phyloP scores from a whole-genome alignment of 106 monocot genomes.

The Amphibolis antarctica region DNA sequence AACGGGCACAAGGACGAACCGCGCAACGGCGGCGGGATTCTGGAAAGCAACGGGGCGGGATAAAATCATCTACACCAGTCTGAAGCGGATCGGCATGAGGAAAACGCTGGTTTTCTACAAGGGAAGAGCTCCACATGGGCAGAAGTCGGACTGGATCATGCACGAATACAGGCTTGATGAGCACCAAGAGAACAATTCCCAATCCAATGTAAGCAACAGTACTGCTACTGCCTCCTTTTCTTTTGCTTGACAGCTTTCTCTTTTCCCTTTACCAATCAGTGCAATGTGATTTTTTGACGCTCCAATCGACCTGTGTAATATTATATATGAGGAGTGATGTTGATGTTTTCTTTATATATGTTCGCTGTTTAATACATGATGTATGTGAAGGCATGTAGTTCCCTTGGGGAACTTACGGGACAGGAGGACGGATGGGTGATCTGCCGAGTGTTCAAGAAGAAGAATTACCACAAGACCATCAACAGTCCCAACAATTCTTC shows the following conservation, averaged over 20 bases:
- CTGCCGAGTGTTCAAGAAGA: conserved; percentile 97
- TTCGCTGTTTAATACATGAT: background rate
- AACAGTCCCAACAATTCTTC: conserved; percentile 28
- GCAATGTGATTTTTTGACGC: background rate
- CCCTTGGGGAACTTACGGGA: conserved; percentile 12
- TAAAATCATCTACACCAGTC: conserved; percentile 65
- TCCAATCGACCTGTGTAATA: too few species aligned
- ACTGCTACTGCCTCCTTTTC: background rate
- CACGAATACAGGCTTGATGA: conserved; percentile 94
- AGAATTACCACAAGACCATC: conserved; percentile 49
- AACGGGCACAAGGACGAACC: conserved; percentile 80
- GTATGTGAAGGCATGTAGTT: conserved; percentile 3
- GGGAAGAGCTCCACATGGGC: conserved; percentile 87
- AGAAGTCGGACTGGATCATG: conserved; percentile 99
- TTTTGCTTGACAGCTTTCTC: background rate
- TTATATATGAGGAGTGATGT: background rate
- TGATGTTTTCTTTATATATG: background rate
- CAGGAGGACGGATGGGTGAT: conserved; percentile 96
- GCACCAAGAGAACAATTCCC: conserved; percentile 23
- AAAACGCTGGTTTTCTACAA: conserved; percentile 96
- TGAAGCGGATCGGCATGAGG: conserved; percentile 80
- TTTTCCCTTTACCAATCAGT: background rate
- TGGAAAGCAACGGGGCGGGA: conserved; percentile 98
- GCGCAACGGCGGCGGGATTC: conserved; percentile 88
- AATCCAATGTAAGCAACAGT: conserved; percentile 15